phyloP scores from a whole-genome alignment of 2,329 filamentous ascomycete species.

The Diaporthe batatas region DNA sequence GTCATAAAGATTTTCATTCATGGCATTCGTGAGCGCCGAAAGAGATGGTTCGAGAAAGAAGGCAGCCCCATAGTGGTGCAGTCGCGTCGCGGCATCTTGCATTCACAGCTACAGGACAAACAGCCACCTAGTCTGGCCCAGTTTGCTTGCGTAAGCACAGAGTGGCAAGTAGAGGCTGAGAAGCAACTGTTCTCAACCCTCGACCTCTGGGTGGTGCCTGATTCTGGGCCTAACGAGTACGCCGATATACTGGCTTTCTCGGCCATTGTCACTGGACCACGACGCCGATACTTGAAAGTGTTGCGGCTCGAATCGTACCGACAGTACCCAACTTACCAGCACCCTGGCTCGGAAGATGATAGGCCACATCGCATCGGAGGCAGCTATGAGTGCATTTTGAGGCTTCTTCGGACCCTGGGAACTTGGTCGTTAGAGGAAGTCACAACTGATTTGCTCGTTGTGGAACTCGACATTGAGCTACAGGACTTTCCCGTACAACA shows the following conservation, averaged over 20 bases:
- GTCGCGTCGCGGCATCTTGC: neutral
- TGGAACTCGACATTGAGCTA: neutral
- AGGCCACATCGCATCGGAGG: neutral
- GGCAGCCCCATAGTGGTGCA: neutral
- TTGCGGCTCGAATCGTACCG: neutral
- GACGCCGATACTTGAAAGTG: neutral
- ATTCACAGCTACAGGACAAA: neutral
- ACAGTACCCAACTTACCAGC: neutral
- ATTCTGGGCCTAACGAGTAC: no score
- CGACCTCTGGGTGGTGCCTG: neutral
- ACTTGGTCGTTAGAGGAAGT: neutral
- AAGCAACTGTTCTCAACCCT: neutral
- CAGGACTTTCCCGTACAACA: neutral
- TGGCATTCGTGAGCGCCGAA: rapidly evolving
- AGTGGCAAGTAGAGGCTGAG: neutral
- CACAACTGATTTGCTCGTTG: neutral
- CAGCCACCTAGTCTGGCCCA: neutral
- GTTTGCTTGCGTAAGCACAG: neutral
- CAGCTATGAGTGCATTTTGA: neutral
- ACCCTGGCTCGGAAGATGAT: no score
- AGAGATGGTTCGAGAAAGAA: neutral
- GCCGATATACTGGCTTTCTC: neutral
- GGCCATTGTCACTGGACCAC: neutral
- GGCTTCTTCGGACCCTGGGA: neutral
- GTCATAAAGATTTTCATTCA: neutral